Base-by-base conservation (phyloP, 441 rosid genomes). In the Erodium trifolium region DNA sequence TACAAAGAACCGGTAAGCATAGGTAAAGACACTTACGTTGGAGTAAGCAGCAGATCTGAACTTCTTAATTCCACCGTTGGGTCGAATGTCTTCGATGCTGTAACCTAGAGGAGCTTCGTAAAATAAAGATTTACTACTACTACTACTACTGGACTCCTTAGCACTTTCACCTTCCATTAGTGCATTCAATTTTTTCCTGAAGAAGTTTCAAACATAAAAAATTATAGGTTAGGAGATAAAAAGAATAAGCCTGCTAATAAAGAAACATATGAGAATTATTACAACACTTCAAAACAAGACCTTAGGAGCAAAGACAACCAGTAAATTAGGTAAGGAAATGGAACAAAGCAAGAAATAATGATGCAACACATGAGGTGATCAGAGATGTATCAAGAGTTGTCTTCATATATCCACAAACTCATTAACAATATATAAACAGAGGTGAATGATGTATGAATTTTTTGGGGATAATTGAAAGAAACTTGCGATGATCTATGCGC, bases 101-200 rank as follows among this genome's bases (percentile, higher is more conserved):
- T 88, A 88, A 76, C 90, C 93, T 12, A 88, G 80, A 51, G 93
- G 93, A 65, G 93, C 89, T 82, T 88, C 93, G 78, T 88, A 88
- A 63, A 67, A 76, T 71, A 84, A 79, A 53, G 86, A 82, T 76
- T 79, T 82, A 75, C 79, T 79, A 78, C 71, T 73, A 67, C 41
- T 37, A 59, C 80, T 82, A 64, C 45, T 71, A 17, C 86, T 82
- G 71, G 86, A 87, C 83, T 84, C 83, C 57, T 82, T 86, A 68
- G 88, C 93, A 76, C 73, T 88, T 79, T 88, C 83, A 65, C 89
- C 79, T 75, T 88, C 93, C 90, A 88, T 88, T 80, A 86, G 86
- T 67, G 80, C 93, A 88, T 86, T 83, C 90, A 86, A 82, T 70
- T 4, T 82, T 72, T 75, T 57, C 71, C 87, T 87, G 81, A 41